Conservation (phyloP, 2,329 filamentous ascomycete genomes). For the Magnaporthales sp. region DNA sequence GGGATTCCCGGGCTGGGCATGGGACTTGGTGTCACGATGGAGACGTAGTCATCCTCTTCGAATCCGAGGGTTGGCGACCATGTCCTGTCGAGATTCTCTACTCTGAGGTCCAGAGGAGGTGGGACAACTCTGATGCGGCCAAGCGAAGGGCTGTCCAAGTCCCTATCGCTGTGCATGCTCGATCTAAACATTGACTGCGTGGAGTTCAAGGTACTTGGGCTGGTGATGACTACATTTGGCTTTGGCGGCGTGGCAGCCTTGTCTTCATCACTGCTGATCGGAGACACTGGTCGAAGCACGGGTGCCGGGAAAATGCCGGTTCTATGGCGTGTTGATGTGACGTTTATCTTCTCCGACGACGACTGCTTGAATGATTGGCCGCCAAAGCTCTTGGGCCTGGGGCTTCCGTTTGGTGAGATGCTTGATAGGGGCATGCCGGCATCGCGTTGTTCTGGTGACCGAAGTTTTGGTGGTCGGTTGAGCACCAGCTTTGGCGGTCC, state of each 20-base stretch:
- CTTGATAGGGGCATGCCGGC: neutral
- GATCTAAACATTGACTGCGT: neutral
- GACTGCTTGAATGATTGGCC: neutral
- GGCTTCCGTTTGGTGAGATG: neutral
- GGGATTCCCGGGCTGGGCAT: conserved; percentile 6
- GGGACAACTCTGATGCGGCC: neutral
- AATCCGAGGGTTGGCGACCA: conserved; percentile 7
- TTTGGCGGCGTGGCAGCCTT: neutral
- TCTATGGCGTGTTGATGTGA: neutral
- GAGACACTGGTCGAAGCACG: neutral
- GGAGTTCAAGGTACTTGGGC: conserved; percentile 5
- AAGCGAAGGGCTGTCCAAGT: neutral
- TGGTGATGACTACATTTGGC: conserved; percentile 2
- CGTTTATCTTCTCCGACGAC: neutral
- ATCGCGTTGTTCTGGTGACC: neutral
- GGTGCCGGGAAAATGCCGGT: conserved; percentile 3
- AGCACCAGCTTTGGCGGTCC: neutral
- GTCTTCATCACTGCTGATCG: neutral
- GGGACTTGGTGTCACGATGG: neutral
- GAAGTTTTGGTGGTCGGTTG: neutral
- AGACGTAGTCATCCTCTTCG: conserved; percentile 1
- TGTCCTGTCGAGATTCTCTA: neutral
- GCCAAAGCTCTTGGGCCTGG: neutral
- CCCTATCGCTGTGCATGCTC: neutral
- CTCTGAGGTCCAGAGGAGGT: conserved; percentile 6